Base-by-base conservation (phyloP, 2,329 filamentous ascomycete species). In the Penicillium sp. region DNA sequence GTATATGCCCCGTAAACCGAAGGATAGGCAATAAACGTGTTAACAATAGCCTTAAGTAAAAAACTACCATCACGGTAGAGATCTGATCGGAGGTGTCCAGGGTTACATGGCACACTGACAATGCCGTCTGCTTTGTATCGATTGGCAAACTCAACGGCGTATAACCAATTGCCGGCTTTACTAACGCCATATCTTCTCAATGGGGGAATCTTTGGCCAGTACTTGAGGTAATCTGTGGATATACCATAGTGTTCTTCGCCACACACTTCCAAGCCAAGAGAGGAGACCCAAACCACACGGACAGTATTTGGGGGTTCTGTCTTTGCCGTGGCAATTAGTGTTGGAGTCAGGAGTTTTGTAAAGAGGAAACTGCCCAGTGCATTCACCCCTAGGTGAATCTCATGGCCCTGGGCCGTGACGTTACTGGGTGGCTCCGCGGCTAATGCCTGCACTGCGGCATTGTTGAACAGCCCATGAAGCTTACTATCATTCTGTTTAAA, bases 1-100 rank as follows among this genome's bases (percentile, higher is more conserved):
- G 79, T 79, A 62, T 80, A 81, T 0, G 77, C 79, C 0, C 79
- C 80, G 35, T 67, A 61, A 5, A 59, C 60, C 3, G 70, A 59
- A 18, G 68, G 66, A 50, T 75, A 65, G 3, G 69, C 57, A 3
- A 71, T 35, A 5, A 60, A 56, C 1, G 16, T 33, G 14, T 59
- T 62, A 47, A 40, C 28, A 24, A 52, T 11, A 8, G 23, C 20
- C 49, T 24, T 42, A 23, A 52, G 43, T 9, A 52, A n/a, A 12
- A 28, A 23, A 9, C 21, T 21, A 18, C 28, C 4, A 28, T 52
- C 16, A 16, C 49, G 33, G 49, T 42, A 52, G 35, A 45, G 38
- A 4, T 26, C 49, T 5, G 49, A 26, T n/a, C n/a, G 24, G 8
- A 52, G 49, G 28, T 52, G 21, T 18, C 49, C 49, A 7, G 49